phyloP scores from a whole-genome alignment of 805 yeast genomes.

The Yarrowia bubula region DNA sequence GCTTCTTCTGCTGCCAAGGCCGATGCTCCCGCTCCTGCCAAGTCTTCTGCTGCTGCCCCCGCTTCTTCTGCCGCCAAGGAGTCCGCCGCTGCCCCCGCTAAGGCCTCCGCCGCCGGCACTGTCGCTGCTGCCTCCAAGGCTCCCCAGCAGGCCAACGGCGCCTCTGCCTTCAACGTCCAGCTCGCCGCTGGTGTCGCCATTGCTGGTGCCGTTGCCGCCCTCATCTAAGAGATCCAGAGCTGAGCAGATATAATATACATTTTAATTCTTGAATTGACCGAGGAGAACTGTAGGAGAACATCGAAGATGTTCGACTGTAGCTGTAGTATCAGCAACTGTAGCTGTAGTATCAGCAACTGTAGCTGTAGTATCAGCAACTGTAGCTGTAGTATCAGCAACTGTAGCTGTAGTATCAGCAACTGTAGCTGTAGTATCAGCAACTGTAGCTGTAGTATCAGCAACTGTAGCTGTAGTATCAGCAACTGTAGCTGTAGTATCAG shows the following conservation, averaged over 20 bases:
- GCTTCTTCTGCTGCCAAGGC: neutral
- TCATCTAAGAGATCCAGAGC: neutral
- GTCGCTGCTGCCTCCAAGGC: conserved; percentile 9
- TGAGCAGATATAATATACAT: conserved; percentile 1
- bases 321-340: too few relatives aligned
- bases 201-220: conserved; percentile 23
- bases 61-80: neutral
- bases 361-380: too few relatives aligned
- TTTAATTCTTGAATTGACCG: conserved; percentile 8
- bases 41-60: neutral
- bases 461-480: too few relatives aligned
- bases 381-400: too few relatives aligned
- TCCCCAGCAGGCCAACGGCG: conserved; percentile 22
- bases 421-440: too few relatives aligned
- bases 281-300: too few relatives aligned
- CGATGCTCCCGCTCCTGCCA: neutral
- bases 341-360: too few relatives aligned
- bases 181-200: conserved; percentile 24
- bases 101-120: neutral
- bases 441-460: too few relatives aligned
- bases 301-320: too few relatives aligned
- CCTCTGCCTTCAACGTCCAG: conserved; percentile 23
- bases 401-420: too few relatives aligned
- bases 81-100: neutral
- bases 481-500: too few relatives aligned